These are phyloP conservation scores for Agrostemma githago DNA, from an alignment of 148 eudicot genomes.

Conservation along the genomic window DNA sequence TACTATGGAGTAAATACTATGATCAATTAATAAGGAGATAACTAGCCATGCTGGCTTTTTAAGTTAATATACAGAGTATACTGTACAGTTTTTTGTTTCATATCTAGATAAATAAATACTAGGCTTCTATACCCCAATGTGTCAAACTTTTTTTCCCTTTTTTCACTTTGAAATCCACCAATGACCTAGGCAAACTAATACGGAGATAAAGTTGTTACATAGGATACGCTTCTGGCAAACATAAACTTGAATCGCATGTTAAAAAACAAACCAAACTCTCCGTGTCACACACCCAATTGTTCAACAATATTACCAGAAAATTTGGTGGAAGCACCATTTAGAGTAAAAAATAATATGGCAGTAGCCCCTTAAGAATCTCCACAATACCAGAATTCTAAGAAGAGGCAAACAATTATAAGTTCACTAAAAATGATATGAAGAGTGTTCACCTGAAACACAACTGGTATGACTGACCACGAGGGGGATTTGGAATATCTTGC, in stretches of 20 bases:
- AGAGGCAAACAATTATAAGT: neutral
- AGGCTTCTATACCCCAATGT: neutral
- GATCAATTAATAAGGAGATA: neutral
- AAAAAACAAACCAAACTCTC: neutral
- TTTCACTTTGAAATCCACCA: too few relatives aligned
- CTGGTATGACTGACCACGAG: slow-evolving; percentile 83
- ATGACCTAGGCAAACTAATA: slow-evolving; percentile 14
- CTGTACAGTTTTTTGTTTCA: too few relatives aligned
- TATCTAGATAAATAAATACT: neutral
- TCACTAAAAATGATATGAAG: neutral
- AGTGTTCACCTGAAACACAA: slow-evolving; percentile 64
- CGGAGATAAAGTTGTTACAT: slow-evolving; percentile 27
- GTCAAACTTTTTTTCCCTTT: slow-evolving; percentile 19
- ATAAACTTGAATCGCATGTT: too few relatives aligned
- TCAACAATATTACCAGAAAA: neutral
- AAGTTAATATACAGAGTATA: neutral
- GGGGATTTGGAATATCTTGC: slow-evolving; percentile 69
- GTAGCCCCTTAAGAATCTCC: neutral
- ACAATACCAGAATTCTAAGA: neutral
- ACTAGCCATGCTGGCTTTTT: neutral
- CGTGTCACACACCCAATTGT: neutral
- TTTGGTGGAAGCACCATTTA: neutral
- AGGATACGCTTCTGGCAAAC: too few relatives aligned
- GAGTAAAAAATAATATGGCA: neutral
- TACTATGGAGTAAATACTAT: too few relatives aligned